phyloP scores from a whole-genome alignment of 2,329 filamentous ascomycete species.

The Cladophialophora yegresii region DNA sequence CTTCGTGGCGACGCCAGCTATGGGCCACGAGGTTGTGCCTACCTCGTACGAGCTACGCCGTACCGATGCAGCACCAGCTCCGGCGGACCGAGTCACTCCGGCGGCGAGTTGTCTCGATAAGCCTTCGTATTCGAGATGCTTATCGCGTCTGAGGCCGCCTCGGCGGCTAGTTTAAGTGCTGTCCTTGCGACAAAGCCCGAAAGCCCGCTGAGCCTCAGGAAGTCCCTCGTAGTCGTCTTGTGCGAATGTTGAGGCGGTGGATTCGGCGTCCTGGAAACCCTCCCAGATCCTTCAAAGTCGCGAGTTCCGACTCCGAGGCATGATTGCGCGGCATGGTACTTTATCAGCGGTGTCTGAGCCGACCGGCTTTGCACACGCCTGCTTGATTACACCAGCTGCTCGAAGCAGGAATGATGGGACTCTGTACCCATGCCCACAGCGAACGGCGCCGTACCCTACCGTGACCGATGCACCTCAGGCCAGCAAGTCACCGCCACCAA shows the following conservation, averaged over 20 bases:
- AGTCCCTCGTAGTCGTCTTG: neutral
- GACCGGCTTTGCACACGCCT: neutral
- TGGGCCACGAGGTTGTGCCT: neutral
- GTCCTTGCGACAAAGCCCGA: neutral
- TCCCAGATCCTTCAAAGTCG: no score
- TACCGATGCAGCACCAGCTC: no score
- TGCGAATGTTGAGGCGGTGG: neutral
- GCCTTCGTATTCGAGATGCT: neutral
- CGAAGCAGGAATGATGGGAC: neutral
- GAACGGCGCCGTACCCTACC: slow-evolving; percentile 19
- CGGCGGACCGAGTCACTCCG: neutral
- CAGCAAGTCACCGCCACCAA: slow-evolving; percentile 1
- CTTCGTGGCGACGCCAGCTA: neutral
- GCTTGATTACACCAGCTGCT: neutral
- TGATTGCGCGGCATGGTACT: neutral
- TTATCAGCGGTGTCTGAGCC: neutral
- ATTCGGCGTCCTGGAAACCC: neutral
- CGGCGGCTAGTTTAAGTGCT: neutral
- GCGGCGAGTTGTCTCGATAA: slow-evolving; percentile 1
- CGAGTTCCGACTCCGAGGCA: neutral
- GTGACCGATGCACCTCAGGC: slow-evolving; percentile 13
- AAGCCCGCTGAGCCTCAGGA: neutral
- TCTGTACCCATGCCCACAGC: neutral
- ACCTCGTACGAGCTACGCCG: no score
- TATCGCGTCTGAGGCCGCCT: neutral